Base-by-base conservation (phyloP, 371 early-diverging fungal species). In the Thermomucor indicae-seudaticae region DNA sequence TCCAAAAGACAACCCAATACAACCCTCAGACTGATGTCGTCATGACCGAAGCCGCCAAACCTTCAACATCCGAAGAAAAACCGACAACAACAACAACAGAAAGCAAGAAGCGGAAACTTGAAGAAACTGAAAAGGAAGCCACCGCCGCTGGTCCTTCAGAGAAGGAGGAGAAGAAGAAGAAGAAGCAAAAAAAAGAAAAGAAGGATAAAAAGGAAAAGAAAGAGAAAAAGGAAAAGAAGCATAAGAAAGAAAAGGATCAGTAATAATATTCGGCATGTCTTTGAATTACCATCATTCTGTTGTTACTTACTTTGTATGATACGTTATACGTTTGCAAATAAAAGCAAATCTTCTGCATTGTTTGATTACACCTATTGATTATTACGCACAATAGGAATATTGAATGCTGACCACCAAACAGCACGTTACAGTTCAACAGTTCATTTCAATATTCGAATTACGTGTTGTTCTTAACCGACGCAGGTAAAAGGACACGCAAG, bases 201-300 rank as follows among this genome's bases (percentile, higher is more conserved):
- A 68, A 65, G 43, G 70, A 84, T 57, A 74, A 81, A 58, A 68
- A 78, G 53, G 70, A 81, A 48, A 72, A 83, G 65, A 73, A 79
- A 62, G 69, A 78, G 49, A 72, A 79, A 55, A 70, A 79, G 62
- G 59, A 71, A 28, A 68, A 78, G 57, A 76, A 79, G 62, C 61
- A 79, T 32, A 50, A 62, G 59, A 53, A 58, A 44, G 42, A 61
- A 51, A 43, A 54, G 47, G 45, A 40, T 17, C 28, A 49, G 11
- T 49, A 49, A 27, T 8, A 17, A 23, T 22, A 22, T 22, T 22
- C 22, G 14, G 12, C 43, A 40, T 40, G 7, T 11, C 19, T n/a
- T 40, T n/a, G 8, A n/a, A 6, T 7, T 7, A 10, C 40, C 34
- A 40, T 19, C 17, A 12, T 10, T 40, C 17, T 40, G 11, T 19